These are phyloP conservation scores for Penicillium vulpinum DNA, from an alignment of 2,329 filamentous ascomycete genomes.

Conservation along the genomic window DNA sequence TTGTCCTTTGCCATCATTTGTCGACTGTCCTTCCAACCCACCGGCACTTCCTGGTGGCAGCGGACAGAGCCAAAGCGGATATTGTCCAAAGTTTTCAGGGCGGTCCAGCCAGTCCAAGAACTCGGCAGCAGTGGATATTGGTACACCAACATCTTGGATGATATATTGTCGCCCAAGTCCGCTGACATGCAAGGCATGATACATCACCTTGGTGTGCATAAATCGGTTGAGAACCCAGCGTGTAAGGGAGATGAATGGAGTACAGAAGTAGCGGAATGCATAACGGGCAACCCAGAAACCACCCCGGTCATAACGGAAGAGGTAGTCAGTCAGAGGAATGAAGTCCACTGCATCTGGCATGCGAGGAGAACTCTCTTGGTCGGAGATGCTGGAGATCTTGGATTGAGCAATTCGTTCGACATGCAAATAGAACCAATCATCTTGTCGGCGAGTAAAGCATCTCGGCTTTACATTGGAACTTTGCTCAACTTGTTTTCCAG, in stretches of 20 bases:
- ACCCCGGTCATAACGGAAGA: slow-evolving; percentile 58
- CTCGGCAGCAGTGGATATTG: slow-evolving; percentile 51
- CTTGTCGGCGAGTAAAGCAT: slow-evolving; percentile 58
- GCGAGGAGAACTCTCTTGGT: neutral
- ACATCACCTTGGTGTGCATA: slow-evolving; percentile 63
- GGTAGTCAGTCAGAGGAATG: slow-evolving; percentile 39
- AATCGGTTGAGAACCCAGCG: slow-evolving; percentile 61
- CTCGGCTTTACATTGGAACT: slow-evolving; percentile 38
- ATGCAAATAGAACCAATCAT: slow-evolving; percentile 76
- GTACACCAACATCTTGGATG: slow-evolving; percentile 64
- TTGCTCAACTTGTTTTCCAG: slow-evolving; percentile 57
- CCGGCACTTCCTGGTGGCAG: slow-evolving; percentile 9
- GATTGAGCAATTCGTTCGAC: slow-evolving; percentile 29
- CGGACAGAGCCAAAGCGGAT: slow-evolving; percentile 62
- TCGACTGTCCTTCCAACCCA: slow-evolving; percentile 5
- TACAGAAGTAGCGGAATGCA: slow-evolving; percentile 61
- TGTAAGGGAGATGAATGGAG: slow-evolving; percentile 61
- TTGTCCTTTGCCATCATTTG: neutral
- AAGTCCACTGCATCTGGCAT: slow-evolving; percentile 19
- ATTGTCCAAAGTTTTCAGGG: slow-evolving; percentile 46
- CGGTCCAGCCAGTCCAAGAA: slow-evolving; percentile 56
- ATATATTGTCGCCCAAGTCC: slow-evolving; percentile 58
- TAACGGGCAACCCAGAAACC: slow-evolving; percentile 65
- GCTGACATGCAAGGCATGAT: slow-evolving; percentile 62
- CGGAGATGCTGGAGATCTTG: neutral